These are phyloP conservation scores for Pyronema omphalodes DNA, from an alignment of 495 filamentous ascomycete species.

Conservation along the genomic window DNA sequence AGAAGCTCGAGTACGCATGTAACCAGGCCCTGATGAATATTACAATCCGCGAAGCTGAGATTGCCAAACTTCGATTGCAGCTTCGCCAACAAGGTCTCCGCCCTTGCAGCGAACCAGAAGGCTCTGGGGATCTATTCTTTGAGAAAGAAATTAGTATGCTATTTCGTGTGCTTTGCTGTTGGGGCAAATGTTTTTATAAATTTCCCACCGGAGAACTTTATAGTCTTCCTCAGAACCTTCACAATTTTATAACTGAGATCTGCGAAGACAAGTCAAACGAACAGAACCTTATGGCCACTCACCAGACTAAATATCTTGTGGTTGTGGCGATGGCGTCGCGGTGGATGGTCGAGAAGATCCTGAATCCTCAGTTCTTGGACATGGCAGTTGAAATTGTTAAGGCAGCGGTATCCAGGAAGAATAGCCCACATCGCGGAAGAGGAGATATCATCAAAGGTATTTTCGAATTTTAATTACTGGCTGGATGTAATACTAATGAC, in stretches of 20 bases:
- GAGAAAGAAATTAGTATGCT: slow-evolving; percentile 15
- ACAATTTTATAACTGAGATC: slow-evolving; percentile 4
- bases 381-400: neutral
- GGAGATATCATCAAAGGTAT: neutral
- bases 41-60: neutral
- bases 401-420: no score
- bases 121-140: neutral
- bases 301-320: slow-evolving; percentile 13
- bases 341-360: slow-evolving; percentile 4
- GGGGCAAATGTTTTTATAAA: slow-evolving; percentile 17
- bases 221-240: slow-evolving; percentile 3
- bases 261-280: slow-evolving; percentile 5
- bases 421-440: neutral
- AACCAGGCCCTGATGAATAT: neutral
- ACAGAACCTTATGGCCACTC: slow-evolving; percentile 4
- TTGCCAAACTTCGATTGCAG: neutral
- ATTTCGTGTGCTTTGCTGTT: slow-evolving; percentile 15
- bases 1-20: neutral
- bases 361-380: slow-evolving; percentile 3
- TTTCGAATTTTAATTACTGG: no score
- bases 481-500: no score
- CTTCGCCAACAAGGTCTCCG: neutral
- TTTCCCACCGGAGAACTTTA: slow-evolving; percentile 9
- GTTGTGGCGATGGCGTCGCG: slow-evolving; percentile 10
- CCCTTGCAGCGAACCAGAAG: neutral